Percentiles rank a stretch among this genome's conserved stretches.
Conservation (phyloP, 306 rosid species). For the Styphnolobium japonicum region DNA sequence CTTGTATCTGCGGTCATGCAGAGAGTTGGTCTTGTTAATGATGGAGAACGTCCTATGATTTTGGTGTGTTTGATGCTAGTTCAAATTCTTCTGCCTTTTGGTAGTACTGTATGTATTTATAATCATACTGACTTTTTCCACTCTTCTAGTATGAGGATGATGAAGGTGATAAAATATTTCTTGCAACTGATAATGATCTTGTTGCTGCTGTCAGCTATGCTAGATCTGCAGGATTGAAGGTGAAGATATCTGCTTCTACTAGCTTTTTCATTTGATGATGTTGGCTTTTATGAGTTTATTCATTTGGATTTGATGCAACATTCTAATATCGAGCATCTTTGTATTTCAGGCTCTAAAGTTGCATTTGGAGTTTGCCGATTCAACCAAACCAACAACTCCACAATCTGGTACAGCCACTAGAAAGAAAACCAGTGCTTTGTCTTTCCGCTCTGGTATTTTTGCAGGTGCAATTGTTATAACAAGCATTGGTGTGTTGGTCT, state of each 20-base stretch:
- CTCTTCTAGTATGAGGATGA: conserved; percentile 82
- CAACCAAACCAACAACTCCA: conserved; percentile 20
- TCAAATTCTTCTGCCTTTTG: conserved; percentile 9
- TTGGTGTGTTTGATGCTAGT: conserved; percentile 51
- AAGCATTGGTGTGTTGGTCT: conserved; percentile 57
- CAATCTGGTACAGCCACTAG: conserved; percentile 13
- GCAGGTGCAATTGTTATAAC: conserved; percentile 63
- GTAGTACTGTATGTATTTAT: neutral
- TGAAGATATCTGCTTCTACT: conserved; percentile 30
- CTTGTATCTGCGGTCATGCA: conserved; percentile 64
- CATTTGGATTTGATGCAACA: neutral
- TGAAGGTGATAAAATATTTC: conserved; percentile 86
- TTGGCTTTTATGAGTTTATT: neutral
- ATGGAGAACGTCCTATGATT: conserved; percentile 54
- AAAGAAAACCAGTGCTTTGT: conserved; percentile 30
- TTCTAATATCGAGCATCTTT: neutral
- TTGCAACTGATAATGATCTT: conserved; percentile 74
- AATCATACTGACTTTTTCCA: conserved; percentile 1
- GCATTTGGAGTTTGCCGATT: conserved; percentile 65
- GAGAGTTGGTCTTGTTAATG: conserved; percentile 49
- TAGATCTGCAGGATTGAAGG: conserved; percentile 71
- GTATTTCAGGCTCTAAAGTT: conserved; percentile 70
- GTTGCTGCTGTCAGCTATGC: conserved; percentile 69
- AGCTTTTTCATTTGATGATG: neutral
- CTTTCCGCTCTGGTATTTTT: conserved; percentile 44